These are phyloP conservation scores for Eucalyptus erythrocorys DNA, from an alignment of 345 rosid species.

Conservation along the genomic window DNA sequence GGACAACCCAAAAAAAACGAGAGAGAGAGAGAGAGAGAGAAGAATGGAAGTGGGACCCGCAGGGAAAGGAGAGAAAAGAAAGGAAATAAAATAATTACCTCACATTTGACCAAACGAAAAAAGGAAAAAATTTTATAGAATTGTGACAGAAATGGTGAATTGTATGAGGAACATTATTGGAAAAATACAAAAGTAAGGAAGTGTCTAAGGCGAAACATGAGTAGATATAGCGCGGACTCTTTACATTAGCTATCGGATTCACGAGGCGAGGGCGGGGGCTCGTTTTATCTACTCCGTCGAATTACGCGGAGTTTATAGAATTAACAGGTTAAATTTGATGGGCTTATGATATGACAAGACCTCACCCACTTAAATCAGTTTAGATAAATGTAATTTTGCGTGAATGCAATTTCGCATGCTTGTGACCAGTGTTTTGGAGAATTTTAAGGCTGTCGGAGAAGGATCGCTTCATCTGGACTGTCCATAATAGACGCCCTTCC, in stretches of 20 bases:
- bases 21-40: rapidly evolving
- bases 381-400: not conserved
- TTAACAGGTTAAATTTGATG: not conserved
- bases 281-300: not conserved
- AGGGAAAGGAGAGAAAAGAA: too few relatives aligned
- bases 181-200: not conserved
- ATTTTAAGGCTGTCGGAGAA: not conserved
- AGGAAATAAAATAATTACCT: not conserved
- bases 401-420: too few relatives aligned
- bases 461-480: not conserved
- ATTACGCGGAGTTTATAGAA: not conserved
- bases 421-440: not conserved
- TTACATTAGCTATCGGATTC: not conserved
- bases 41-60: too few relatives aligned
- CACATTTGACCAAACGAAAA: not conserved
- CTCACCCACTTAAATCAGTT: not conserved
- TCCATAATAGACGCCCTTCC: not conserved
- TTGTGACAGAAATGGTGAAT: not conserved
- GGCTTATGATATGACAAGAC: not conserved
- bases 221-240: not conserved
- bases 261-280: not conserved
- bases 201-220: not conserved
- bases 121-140: not conserved
- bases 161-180: not conserved
- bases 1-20: not conserved